Percentiles rank a stretch among this genome's conserved stretches.
These are phyloP conservation scores for Massariosphaeria phaeospora DNA, from an alignment of 495 filamentous ascomycete genomes.

Conservation along the genomic window DNA sequence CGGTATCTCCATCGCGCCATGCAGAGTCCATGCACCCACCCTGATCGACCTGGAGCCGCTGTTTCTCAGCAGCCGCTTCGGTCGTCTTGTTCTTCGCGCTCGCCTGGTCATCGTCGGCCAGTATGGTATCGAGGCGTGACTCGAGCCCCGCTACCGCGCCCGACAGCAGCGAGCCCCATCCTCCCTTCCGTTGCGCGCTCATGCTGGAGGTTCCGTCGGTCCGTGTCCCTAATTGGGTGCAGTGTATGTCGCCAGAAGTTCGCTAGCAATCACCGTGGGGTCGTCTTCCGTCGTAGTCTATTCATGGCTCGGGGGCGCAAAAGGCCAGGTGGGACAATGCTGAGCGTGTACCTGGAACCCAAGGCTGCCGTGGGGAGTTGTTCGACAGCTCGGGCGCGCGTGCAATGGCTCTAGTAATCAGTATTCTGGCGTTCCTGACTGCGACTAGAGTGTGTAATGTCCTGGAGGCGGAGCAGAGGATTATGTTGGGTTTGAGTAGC, in stretches of 20 bases:
- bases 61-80: conserved; percentile 30
- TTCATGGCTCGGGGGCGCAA: conserved; percentile 24
- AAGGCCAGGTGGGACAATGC: conserved; percentile 21
- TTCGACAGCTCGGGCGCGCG: no score
- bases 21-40: conserved; percentile 9
- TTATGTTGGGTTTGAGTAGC: no score
- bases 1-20: neutral
- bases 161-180: conserved; percentile 83
- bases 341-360: conserved; percentile 1
- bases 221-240: neutral
- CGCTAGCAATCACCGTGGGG: conserved; percentile 19
- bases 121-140: conserved; percentile 83
- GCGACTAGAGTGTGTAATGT: no score
- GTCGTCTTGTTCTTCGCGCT: conserved; percentile 37
- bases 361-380: conserved; percentile 5
- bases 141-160: conserved; percentile 93
- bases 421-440: no score
- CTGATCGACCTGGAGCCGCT: conserved; percentile 27
- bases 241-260: neutral
- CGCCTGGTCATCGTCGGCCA: conserved; percentile 64
- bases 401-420: no score
- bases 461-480: no score
- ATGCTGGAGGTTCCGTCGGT: conserved; percentile 8
- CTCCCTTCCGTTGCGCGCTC: conserved; percentile 39
- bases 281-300: conserved; percentile 18